Base-by-base conservation (phyloP, 2,329 filamentous ascomycete genomes). In the Epichloe gansuensis region DNA sequence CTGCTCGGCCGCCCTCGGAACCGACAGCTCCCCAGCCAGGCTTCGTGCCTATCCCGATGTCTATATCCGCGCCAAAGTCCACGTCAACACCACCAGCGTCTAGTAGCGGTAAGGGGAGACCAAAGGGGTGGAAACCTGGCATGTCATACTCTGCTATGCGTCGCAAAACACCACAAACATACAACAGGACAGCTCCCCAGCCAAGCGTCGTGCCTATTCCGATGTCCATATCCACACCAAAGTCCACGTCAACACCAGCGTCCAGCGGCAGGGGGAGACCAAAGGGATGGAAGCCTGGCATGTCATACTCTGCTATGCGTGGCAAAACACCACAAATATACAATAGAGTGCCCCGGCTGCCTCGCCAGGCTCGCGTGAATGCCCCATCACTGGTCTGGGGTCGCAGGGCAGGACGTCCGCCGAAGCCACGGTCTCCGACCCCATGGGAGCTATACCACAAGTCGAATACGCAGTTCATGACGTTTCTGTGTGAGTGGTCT, bases 401-500 rank as follows among this genome's bases (percentile, higher is more conserved):
- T 2, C 75, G 73, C 57, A 66, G 69, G 31, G 66, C 71, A 23
- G 73, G 75, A 7, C 69, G 74, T 4, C 72, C 70, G 4, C 67
- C 69, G 3, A 70, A 69, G 51, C 58, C 65, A 31, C 61, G 66
- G 3, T 67, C 69, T 5, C 68, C 67, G 15, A 63, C 69, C 13
- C 67, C 71, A 0, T 61, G 67, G 45, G 67, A 71, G 12, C 62
- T 71, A 31, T 81, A 77, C 54, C 61, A 65, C 31, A 60, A 57
- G 21, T 61, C 72, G 23, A 61, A 69, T 23, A 71, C 75, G 5
- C 65, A 64, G 4, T 82, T 76, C 58, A 53, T 72, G n/a, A 63
- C 70, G 2, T 85, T 80, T 59, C 54, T 73, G 9, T 85, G 81
- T 63, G 78, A 83, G 62, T 85, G 81, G 81, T 57, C 66, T 23